Percentiles rank a stretch among this genome's conserved stretches.
Conservation (phyloP, 768 basidiomycete species). For the Fomitopsis pulvina region DNA sequence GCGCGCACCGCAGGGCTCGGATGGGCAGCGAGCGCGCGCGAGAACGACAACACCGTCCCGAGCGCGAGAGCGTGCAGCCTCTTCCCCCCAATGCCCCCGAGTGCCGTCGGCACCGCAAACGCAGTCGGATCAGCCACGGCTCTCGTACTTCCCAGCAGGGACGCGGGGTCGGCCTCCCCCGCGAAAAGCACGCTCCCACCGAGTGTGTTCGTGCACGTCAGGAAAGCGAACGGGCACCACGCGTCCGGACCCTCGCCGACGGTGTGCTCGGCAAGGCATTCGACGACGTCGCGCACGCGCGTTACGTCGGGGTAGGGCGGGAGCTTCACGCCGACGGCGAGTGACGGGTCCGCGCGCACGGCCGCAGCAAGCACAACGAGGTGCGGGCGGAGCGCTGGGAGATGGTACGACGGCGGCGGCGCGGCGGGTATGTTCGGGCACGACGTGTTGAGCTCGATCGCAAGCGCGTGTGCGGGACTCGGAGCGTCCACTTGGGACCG, state of each 20-base stretch:
- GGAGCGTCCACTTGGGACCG: constrained; percentile 19
- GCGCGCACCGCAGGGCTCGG: constrained; percentile 36
- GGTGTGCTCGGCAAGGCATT: constrained; percentile 37
- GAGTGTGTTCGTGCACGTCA: constrained; percentile 79
- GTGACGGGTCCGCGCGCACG: constrained; percentile 40
- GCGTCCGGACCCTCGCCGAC: constrained; percentile 10
- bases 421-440: constrained; percentile 70
- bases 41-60: constrained; percentile 68
- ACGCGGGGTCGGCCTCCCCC: constrained; percentile 36
- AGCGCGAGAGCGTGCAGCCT: constrained; percentile 68
- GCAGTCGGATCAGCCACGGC: neutral
- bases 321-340: constrained; percentile 73
- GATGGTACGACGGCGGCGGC: constrained; percentile 63
- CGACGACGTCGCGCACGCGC: constrained; percentile 53
- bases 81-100: constrained; percentile 77
- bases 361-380: constrained; percentile 47
- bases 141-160: constrained; percentile 8
- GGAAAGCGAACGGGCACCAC: constrained; percentile 55
- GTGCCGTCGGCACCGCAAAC: constrained; percentile 57
- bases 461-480: constrained; percentile 39
- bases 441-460: constrained; percentile 76
- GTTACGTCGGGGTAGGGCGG: constrained; percentile 48
- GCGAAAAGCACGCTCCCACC: constrained; percentile 61
- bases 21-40: constrained; percentile 38
- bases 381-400: constrained; percentile 43